These are phyloP conservation scores for Odonthalia washingtoniensis DNA, from an alignment of 31 red algal genomes.

Conservation along the genomic window DNA sequence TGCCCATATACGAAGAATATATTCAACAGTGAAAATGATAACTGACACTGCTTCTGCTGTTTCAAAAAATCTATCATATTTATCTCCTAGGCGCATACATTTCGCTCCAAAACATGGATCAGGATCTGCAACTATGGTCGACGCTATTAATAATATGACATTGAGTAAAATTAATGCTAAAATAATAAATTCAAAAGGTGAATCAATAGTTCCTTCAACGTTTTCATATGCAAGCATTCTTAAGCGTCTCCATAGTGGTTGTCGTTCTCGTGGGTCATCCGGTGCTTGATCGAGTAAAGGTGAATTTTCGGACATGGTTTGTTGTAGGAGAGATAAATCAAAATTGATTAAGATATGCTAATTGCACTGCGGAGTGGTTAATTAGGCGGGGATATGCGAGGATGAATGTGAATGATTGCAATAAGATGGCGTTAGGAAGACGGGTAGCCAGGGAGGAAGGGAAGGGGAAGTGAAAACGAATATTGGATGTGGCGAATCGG, in stretches of 20 bases:
- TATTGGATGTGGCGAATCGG: too few species aligned
- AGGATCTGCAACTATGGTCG: constrained; percentile 66
- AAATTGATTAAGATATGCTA: too few species aligned
- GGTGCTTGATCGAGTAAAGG: constrained; percentile 20
- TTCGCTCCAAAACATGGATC: constrained; percentile 72
- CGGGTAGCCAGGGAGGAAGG: too few species aligned
- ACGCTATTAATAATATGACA: constrained; percentile 67
- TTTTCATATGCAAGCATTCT: constrained; percentile 56
- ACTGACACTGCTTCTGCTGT: constrained; percentile 74
- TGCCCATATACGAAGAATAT: constrained; percentile 77
- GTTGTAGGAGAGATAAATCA: too few species aligned
- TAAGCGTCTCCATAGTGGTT: too few species aligned
- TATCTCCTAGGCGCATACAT: constrained; percentile 75
- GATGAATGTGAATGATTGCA: too few species aligned
- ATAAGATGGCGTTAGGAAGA: too few species aligned
- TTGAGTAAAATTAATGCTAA: constrained; percentile 78
- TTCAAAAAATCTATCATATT: constrained; percentile 80
- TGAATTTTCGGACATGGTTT: constrained; percentile 23
- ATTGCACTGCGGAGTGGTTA: too few species aligned
- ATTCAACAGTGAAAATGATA: constrained; percentile 84
- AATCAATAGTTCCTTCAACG: constrained; percentile 91
- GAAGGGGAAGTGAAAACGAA: too few species aligned
- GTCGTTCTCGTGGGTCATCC: too few species aligned
- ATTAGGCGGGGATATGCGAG: too few species aligned
- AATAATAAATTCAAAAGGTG: constrained; percentile 75